Conservation (phyloP, 257 asterid species). For the Solanum peruvianum region DNA sequence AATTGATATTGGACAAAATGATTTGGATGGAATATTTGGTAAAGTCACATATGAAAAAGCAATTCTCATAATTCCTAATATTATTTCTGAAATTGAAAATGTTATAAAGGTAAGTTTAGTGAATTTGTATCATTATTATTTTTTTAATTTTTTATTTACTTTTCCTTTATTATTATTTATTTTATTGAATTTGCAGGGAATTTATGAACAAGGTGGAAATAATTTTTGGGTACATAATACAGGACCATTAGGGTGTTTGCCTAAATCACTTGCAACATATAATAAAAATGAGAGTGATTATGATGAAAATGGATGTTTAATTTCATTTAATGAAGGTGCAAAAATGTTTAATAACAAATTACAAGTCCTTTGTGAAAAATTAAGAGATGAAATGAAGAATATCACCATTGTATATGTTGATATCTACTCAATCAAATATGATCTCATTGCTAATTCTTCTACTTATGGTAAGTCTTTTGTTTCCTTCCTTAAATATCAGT, state of each 20-base stretch:
- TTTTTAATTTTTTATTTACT: background rate
- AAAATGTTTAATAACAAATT: slow-evolving; percentile 21
- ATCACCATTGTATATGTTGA: slow-evolving; percentile 30
- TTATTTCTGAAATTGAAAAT: slow-evolving; percentile 27
- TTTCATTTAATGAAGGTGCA: slow-evolving; percentile 22
- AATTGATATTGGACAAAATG: slow-evolving; percentile 45
- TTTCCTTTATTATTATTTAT: background rate
- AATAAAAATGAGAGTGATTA: slow-evolving; percentile 8
- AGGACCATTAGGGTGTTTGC: slow-evolving; percentile 47
- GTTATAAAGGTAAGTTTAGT: slow-evolving; percentile 17
- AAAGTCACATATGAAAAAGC: slow-evolving; percentile 8
- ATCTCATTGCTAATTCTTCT: slow-evolving; percentile 21
- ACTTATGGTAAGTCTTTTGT: slow-evolving; percentile 17
- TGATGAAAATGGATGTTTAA: slow-evolving; percentile 29
- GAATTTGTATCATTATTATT: background rate
- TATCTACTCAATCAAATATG: slow-evolving; percentile 34
- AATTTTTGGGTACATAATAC: slow-evolving; percentile 41
- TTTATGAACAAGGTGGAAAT: slow-evolving; percentile 22
- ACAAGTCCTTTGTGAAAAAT: background rate
- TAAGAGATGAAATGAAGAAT: slow-evolving; percentile 9
- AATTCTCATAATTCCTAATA: slow-evolving; percentile 19
- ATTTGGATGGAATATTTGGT: slow-evolving; percentile 15
- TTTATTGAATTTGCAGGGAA: background rate
- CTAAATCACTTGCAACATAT: slow-evolving; percentile 13
- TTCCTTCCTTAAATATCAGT: background rate